Conservation (phyloP, 495 filamentous ascomycete genomes). For the Aspergillus asperescens region DNA sequence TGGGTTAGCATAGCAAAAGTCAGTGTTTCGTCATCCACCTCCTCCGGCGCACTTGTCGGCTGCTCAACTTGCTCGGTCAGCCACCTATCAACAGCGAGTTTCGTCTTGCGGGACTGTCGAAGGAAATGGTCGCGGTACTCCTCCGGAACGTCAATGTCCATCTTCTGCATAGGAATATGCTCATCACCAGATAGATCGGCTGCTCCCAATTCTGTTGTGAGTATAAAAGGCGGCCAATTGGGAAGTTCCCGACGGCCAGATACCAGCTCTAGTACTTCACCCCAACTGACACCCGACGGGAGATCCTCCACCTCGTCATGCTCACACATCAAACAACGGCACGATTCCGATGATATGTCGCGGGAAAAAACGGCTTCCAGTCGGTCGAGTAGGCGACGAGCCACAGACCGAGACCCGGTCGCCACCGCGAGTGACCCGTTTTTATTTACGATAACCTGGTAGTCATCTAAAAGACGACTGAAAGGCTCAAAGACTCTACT, state of each 20-base stretch:
- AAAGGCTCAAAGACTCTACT: constrained; percentile 72
- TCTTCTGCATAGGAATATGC: constrained; percentile 65
- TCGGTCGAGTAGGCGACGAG: constrained; percentile 86
- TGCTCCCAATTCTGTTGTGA: constrained; percentile 47
- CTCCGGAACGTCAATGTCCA: constrained; percentile 88
- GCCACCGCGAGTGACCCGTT: constrained; percentile 92
- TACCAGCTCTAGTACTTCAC: constrained; percentile 89
- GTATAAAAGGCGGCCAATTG: constrained; percentile 77
- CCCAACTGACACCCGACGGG: constrained; percentile 82
- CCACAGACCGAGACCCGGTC: constrained; percentile 90
- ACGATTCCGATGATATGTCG: constrained; percentile 78
- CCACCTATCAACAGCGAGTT: constrained; percentile 79
- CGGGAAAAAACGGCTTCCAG: constrained; percentile 89
- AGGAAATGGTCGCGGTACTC: constrained; percentile 86
- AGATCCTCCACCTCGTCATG: constrained; percentile 48
- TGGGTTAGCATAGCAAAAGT: constrained; percentile 90
- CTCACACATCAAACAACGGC: constrained; percentile 74
- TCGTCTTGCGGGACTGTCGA: constrained; percentile 80
- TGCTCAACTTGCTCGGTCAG: constrained; percentile 68
- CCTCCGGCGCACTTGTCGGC: constrained; percentile 66
- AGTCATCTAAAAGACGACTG: constrained; percentile 76
- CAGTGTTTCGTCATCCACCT: constrained; percentile 88
- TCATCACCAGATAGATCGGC: constrained; percentile 51
- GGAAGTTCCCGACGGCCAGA: constrained; percentile 82
- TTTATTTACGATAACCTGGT: constrained; percentile 68